phyloP scores from a whole-genome alignment of 1,284 basidiomycete genomes.

The Cryptococcus sp. region DNA sequence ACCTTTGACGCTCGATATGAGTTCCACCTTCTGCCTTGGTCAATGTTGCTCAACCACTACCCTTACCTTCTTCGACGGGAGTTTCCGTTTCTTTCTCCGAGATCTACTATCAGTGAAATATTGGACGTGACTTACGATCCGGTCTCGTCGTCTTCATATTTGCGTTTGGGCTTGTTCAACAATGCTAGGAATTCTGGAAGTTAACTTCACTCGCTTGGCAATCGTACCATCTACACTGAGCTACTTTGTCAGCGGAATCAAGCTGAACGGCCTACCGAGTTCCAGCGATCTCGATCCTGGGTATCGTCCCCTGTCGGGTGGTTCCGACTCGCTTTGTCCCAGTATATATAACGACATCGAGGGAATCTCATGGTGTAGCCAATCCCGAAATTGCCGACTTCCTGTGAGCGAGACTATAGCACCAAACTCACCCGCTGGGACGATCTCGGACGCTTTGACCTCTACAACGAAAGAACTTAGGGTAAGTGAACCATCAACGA shows the following conservation, averaged over 20 bases:
- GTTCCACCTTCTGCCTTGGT: constrained; percentile 50
- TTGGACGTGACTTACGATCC: constrained; percentile 26
- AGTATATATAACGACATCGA: constrained; percentile 69
- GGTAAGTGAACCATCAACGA: not conserved
- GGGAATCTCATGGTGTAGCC: constrained; percentile 67
- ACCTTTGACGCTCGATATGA: constrained; percentile 64
- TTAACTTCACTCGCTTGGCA: not conserved
- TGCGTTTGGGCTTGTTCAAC: constrained; percentile 30
- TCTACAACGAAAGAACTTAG: constrained; percentile 60
- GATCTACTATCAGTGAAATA: constrained; percentile 5
- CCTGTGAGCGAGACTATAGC: constrained; percentile 52
- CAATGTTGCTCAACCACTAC: not conserved
- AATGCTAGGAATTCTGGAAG: constrained; percentile 30
- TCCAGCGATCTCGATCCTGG: constrained; percentile 45
- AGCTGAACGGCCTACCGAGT: constrained; percentile 21
- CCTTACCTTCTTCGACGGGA: constrained; percentile 17
- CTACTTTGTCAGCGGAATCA: constrained; percentile 9
- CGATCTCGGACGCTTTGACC: constrained; percentile 85
- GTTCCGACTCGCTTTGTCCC: constrained; percentile 37
- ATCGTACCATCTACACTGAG: constrained; percentile 32
- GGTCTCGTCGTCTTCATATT: constrained; percentile 36
- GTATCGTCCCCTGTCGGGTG: constrained; percentile 27
- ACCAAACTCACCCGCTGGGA: constrained; percentile 55
- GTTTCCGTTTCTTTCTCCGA: constrained; percentile 21
- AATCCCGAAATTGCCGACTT: constrained; percentile 34